Evolutionary conservation across 1,284 basidiomycete species (phyloP).

Genomic region (Ceratobasidium sp.): DNA sequence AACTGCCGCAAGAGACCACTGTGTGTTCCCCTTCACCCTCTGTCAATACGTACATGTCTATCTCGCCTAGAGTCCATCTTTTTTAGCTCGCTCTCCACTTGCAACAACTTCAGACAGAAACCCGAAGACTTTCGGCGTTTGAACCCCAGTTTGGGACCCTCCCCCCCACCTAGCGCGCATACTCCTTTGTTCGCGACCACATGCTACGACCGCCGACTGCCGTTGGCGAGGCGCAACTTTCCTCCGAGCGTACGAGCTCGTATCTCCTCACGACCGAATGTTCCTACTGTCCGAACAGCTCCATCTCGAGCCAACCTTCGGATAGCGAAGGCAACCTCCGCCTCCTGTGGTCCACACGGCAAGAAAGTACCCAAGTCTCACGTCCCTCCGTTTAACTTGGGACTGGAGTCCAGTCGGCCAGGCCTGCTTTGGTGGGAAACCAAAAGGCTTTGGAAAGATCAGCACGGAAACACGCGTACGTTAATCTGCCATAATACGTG

Average conservation of each 20-base stretch:
- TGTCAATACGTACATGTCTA: slow-evolving; percentile 7
- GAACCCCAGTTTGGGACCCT: slow-evolving; percentile 4
- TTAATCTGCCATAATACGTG: slow-evolving; percentile 45
- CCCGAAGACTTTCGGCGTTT: slow-evolving; percentile 34
- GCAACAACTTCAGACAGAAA: slow-evolving; percentile 19
- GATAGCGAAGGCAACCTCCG: slow-evolving; percentile 28
- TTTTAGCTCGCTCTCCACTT: slow-evolving; percentile 35
- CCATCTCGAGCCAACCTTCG: slow-evolving; percentile 35
- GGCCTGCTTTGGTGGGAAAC: slow-evolving; percentile 43
- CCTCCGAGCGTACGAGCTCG: slow-evolving; percentile 26
- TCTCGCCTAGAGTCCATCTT: slow-evolving; percentile 10
- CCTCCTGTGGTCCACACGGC: slow-evolving; percentile 4
- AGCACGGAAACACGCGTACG: slow-evolving; percentile 40
- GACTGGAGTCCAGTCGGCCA: slow-evolving; percentile 34
- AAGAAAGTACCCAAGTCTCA: slow-evolving; percentile 32
- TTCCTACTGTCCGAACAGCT: slow-evolving; percentile 31
- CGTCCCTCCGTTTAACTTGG: slow-evolving; percentile 27
- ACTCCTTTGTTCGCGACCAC: slow-evolving; percentile 37
- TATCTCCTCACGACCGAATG: slow-evolving; percentile 29
- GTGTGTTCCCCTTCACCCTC: slow-evolving; percentile 34
- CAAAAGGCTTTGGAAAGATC: slow-evolving; percentile 40
- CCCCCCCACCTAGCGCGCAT: slow-evolving; percentile 25
- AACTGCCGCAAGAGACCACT: slow-evolving; percentile 10
- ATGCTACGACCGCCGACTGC: slow-evolving; percentile 1
- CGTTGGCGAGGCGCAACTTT: background rate